Conservation (phyloP, 306 rosid species). For the Oemleria cerasiformis region DNA sequence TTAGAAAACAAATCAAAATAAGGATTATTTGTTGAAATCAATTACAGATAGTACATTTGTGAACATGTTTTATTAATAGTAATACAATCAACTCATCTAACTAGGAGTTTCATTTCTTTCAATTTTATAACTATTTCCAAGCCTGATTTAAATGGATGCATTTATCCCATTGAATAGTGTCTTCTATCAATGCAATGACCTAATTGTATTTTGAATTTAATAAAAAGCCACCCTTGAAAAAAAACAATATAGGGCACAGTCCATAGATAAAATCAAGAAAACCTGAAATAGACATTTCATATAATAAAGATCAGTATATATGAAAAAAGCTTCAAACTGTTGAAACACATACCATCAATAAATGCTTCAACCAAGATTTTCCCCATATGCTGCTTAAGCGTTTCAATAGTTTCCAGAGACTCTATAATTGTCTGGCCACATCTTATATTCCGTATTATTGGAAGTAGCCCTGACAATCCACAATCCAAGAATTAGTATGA, state of each 20-base stretch:
- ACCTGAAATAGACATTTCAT: neutral
- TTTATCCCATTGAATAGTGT: neutral
- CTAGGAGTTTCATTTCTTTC: too few species aligned
- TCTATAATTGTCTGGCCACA: slow-evolving; percentile 59
- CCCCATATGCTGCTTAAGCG: slow-evolving; percentile 42
- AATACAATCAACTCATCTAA: too few species aligned
- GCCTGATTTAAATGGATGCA: too few species aligned
- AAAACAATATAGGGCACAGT: neutral
- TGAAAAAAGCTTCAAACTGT: slow-evolving; percentile 21
- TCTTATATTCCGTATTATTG: slow-evolving; percentile 61
- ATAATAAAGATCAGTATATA: neutral
- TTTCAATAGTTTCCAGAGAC: slow-evolving; percentile 51
- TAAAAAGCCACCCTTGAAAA: neutral
- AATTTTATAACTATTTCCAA: too few species aligned
- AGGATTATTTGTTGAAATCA: neutral
- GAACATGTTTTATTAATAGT: too few species aligned
- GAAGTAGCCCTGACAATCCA: slow-evolving; percentile 65
- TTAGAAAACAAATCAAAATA: neutral
- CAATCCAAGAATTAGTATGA: slow-evolving; percentile 23
- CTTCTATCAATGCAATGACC: neutral
- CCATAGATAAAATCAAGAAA: neutral
- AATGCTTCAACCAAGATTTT: slow-evolving; percentile 55
- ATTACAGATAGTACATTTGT: neutral
- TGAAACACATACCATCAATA: slow-evolving; percentile 52
- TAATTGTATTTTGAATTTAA: neutral